Evolutionary conservation across 371 early-diverging fungal genomes (phyloP).

Genomic region (Capniomyces stellatus): DNA sequence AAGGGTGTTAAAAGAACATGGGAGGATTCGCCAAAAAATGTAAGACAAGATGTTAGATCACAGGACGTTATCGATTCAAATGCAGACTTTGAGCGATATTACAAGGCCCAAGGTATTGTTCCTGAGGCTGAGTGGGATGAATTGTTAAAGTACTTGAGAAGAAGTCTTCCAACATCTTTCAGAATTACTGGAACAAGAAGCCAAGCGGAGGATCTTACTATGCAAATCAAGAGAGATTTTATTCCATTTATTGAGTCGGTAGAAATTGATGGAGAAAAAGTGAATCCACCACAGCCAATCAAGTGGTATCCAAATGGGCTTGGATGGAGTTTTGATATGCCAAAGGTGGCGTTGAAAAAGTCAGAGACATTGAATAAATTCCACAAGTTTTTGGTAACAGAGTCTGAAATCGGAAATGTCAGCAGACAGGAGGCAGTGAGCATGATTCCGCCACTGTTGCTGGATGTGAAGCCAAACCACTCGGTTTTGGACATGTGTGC

Average conservation of each 20-base stretch:
- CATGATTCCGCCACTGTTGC: constrained; percentile 93
- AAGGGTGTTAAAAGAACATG: not conserved
- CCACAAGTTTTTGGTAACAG: constrained; percentile 83
- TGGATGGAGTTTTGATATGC: constrained; percentile 65
- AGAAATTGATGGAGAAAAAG: constrained; percentile 38
- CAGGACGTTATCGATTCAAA: constrained; percentile 37
- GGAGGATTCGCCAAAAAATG: not conserved
- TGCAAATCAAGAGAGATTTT: constrained; percentile 27
- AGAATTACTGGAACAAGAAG: constrained; percentile 70
- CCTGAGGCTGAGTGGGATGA: constrained; percentile 53
- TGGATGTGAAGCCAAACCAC: constrained; percentile 86
- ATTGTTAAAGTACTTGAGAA: constrained; percentile 42
- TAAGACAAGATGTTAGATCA: not conserved
- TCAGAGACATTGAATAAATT: constrained; percentile 55
- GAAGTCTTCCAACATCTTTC: constrained; percentile 72
- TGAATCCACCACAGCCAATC: constrained; percentile 56
- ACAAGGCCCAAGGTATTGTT: constrained; percentile 62
- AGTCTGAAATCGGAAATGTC: constrained; percentile 90
- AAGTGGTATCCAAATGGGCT: constrained; percentile 83
- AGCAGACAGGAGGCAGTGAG: constrained; percentile 95
- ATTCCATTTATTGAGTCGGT: constrained; percentile 24
- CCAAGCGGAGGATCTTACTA: constrained; percentile 28
- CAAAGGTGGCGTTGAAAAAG: constrained; percentile 51
- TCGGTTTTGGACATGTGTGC: constrained; percentile 86
- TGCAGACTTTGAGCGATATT: constrained; percentile 45